Percentiles rank a stretch among this genome's conserved stretches.
These are phyloP conservation scores for Darksidea phi DNA, from an alignment of 495 filamentous ascomycete genomes.

Conservation along the genomic window DNA sequence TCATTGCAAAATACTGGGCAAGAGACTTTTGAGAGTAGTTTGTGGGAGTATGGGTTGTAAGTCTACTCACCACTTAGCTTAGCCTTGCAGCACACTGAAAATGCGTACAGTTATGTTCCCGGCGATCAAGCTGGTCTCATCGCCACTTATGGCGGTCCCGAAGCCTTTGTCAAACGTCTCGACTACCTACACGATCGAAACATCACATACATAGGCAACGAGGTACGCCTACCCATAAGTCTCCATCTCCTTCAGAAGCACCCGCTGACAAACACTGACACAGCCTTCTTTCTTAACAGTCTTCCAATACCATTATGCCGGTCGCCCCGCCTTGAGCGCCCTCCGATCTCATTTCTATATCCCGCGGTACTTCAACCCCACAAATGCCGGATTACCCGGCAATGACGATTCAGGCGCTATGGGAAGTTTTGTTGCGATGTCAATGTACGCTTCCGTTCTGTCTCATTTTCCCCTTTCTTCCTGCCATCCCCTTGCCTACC, in stretches of 20 bases:
- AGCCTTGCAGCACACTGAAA: not conserved
- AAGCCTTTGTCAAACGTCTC: conserved; percentile 42
- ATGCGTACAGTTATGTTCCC: conserved; percentile 41
- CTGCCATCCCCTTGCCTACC: no score
- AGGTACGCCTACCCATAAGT: no score
- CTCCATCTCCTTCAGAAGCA: not conserved
- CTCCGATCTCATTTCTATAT: conserved; percentile 45
- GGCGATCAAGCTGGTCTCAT: conserved; percentile 46
- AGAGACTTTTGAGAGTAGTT: conserved; percentile 43
- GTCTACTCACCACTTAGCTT: not conserved
- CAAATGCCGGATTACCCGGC: conserved; percentile 41
- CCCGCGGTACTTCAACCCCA: conserved; percentile 42
- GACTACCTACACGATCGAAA: conserved; percentile 45
- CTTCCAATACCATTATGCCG: conserved; percentile 49
- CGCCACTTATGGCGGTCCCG: conserved; percentile 42
- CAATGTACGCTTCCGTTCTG: conserved; percentile 31
- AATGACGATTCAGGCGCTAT: conserved; percentile 47
- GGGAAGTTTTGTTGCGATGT: conserved; percentile 45
- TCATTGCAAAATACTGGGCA: conserved; percentile 39
- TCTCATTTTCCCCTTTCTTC: no score
- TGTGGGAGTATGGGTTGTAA: conserved; percentile 44
- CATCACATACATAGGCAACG: conserved; percentile 47
- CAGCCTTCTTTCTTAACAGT: conserved; percentile 45
- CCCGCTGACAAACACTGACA: not conserved
- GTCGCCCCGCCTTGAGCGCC: conserved; percentile 44